Evolutionary conservation across 805 yeast species (phyloP), one percentile per base, ranked within the genome.

Genomic region (Zygotorulaspora florentina): DNA sequence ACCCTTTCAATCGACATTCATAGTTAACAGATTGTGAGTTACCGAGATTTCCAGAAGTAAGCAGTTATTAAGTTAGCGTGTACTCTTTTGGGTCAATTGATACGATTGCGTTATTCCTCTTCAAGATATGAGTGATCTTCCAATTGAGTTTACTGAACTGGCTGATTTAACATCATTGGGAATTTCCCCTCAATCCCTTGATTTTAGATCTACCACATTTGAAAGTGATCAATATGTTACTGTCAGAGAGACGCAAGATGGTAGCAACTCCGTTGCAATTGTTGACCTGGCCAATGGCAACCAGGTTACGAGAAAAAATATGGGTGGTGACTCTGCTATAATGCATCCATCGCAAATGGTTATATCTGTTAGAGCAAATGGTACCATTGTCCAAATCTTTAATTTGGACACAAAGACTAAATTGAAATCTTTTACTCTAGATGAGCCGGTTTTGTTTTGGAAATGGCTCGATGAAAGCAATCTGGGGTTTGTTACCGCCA

Each of bases 301-400:
- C 68, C 77, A 80, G 57, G 80, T 90, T 50, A 84, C 86, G 17
- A 82, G 95, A 63, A 91, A 93, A 69, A 85, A 87, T 66, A 93
- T 93, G 96, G 78, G 87, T 45, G 99, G 99, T 37, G 99, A 93
- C 69, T 86, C 89, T 52, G 98, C 97, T 41, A 93, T 93, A 64
- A 83, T 93, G 93, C 95, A 89, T 68, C 98, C 99, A 28, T 62
- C 70, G n/a, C 81, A 84, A 66, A 81, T 85, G 68, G 88, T 90
- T 52, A 89, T 93, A 58, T 88, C 96, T 12, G 79, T 93, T 54
- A 80, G 98, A 64, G 98, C 98, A 35, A 93, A 89, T 62, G 96
- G 96, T 55, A 89, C 96, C 40, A 90, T 96, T 33, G 78, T 93
- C 51, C 99, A 89, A 71, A 87, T 93, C 56, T 95, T 93, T 71